phyloP scores from a whole-genome alignment of 345 rosid genomes.

The Pistacia integerrima region DNA sequence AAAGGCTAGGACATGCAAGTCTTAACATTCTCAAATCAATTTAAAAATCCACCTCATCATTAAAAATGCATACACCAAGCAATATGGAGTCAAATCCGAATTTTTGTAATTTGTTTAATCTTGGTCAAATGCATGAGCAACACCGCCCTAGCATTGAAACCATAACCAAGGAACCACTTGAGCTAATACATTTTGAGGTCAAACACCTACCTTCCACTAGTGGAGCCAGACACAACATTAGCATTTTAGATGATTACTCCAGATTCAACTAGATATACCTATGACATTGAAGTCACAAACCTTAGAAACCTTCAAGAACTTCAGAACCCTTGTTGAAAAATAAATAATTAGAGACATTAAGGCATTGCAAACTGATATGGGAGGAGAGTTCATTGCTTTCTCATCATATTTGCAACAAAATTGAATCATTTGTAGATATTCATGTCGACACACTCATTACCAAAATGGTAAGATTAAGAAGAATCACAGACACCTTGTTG shows the following conservation, averaged over 20 bases:
- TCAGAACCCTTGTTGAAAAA: not conserved
- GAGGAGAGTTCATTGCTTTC: not conserved
- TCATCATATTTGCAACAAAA: no score
- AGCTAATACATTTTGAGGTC: not conserved
- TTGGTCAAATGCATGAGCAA: not conserved
- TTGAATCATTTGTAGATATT: not conserved
- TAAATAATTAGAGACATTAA: not conserved
- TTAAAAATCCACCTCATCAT: not conserved
- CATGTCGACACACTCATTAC: not conserved
- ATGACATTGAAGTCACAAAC: not conserved
- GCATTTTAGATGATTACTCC: not conserved
- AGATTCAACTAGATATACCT: not conserved
- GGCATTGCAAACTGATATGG: not conserved
- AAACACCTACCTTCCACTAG: not conserved
- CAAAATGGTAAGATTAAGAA: not conserved
- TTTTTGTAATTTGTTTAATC: not conserved
- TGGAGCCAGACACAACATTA: not conserved
- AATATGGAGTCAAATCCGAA: not conserved
- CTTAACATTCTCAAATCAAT: not conserved
- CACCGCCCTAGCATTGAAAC: not conserved
- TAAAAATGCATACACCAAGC: not conserved
- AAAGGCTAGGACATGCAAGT: not conserved
- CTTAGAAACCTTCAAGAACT: not conserved
- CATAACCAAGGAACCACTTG: not conserved
- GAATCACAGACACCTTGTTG: not conserved